Evolutionary conservation across 345 rosid species (phyloP).

Genomic region (Hirschfeldia incana): DNA sequence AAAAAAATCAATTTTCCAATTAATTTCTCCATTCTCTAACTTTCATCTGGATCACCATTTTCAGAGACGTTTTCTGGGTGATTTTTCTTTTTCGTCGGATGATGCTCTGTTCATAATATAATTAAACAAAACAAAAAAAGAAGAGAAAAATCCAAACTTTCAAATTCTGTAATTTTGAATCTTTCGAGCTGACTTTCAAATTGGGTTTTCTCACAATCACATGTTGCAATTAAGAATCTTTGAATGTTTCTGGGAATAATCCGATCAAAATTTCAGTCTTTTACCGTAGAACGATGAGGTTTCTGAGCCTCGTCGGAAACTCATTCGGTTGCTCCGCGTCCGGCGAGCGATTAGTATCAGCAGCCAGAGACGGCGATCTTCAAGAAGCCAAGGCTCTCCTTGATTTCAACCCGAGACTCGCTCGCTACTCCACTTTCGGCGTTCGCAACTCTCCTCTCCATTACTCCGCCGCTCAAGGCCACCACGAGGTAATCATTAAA

Average conservation of each 20-base stretch:
- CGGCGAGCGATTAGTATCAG: constrained; percentile 97
- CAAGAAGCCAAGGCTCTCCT: constrained; percentile 92
- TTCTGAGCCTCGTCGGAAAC: constrained; percentile 83
- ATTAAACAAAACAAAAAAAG: no score
- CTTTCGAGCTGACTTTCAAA: not conserved
- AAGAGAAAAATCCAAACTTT: no score
- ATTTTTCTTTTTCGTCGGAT: no score
- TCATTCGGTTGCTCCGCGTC: constrained; percentile 98
- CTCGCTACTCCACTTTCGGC: constrained; percentile 88
- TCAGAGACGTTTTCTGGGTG: no score
- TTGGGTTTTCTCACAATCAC: constrained; percentile 8
- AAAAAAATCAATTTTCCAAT: no score
- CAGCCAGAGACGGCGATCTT: constrained; percentile 97
- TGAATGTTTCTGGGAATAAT: no score
- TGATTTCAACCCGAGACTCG: constrained; percentile 93
- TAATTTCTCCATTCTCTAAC: no score
- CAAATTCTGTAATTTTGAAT: no score
- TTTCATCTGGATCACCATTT: no score
- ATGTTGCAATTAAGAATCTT: not conserved
- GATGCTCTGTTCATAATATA: no score
- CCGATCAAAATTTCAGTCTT: constrained; percentile 21
- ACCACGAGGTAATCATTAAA: constrained; percentile 69
- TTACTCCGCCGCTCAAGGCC: constrained; percentile 98
- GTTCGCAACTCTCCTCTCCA: constrained; percentile 96
- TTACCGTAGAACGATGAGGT: constrained; percentile 52